A percentile compares a stretch with the other conserved stretches of the same genome.
phyloP scores from a whole-genome alignment of 2,329 filamentous ascomycete genomes.

The Talaromyces sp. region DNA sequence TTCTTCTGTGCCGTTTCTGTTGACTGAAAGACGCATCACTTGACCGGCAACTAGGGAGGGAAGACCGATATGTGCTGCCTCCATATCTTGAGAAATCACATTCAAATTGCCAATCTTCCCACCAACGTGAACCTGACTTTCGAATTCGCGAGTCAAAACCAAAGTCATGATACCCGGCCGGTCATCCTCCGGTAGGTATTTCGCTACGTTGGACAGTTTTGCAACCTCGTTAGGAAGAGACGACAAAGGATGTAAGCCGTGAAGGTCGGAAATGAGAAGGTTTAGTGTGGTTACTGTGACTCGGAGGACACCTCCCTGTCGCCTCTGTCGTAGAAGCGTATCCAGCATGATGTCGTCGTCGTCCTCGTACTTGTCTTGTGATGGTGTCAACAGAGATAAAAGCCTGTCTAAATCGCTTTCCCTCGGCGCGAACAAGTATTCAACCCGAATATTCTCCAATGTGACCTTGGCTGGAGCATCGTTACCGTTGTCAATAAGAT shows the following conservation, averaged over 20 bases:
- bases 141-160: slow-evolving; percentile 58
- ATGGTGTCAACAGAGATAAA: slow-evolving; percentile 81
- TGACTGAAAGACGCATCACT: slow-evolving; percentile 57
- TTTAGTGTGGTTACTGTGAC: slow-evolving; percentile 62
- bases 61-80: slow-evolving; percentile 75
- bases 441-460: slow-evolving; percentile 62
- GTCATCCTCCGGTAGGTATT: slow-evolving; percentile 94
- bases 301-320: slow-evolving; percentile 78
- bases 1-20: slow-evolving; percentile 64
- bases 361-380: slow-evolving; percentile 80
- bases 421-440: slow-evolving; percentile 68
- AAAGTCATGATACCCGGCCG: slow-evolving; percentile 81
- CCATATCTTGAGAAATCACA: slow-evolving; percentile 56
- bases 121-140: slow-evolving; percentile 59
- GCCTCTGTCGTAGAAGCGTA: slow-evolving; percentile 77
- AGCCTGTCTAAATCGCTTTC: slow-evolving; percentile 77
- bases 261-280: slow-evolving; percentile 57
- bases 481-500: slow-evolving; percentile 43
- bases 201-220: slow-evolving; percentile 79
- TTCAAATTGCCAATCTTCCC: slow-evolving; percentile 63
- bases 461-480: slow-evolving; percentile 58
- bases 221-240: slow-evolving; percentile 72
- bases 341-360: slow-evolving; percentile 95
- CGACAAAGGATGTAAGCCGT: slow-evolving; percentile 63
- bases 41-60: slow-evolving; percentile 79